phyloP scores from a whole-genome alignment of 805 yeast genomes.

The Suhomyces sp. region DNA sequence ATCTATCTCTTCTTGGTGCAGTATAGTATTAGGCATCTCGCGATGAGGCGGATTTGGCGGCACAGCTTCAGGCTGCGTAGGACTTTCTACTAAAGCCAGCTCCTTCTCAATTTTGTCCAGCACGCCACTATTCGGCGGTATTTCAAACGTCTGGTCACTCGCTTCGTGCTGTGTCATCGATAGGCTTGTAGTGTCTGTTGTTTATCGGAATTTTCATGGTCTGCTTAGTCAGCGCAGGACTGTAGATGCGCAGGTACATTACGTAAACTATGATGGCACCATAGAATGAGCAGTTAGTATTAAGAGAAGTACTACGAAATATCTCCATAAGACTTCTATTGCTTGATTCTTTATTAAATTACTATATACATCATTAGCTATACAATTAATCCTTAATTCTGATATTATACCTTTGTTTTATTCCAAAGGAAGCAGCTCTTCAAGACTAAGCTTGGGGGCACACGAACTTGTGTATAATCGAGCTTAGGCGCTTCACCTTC shows the following conservation, averaged over 20 bases:
- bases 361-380: neutral
- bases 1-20: neutral
- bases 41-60: neutral
- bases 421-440: neutral
- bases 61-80: neutral
- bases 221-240: neutral
- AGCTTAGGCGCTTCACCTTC: neutral
- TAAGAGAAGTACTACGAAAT: neutral
- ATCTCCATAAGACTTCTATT: neutral
- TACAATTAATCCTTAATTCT: too few relatives aligned
- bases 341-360: neutral
- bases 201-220: neutral
- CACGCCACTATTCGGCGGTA: neutral
- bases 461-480: slow-evolving; percentile 4
- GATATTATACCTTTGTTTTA: neutral
- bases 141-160: neutral
- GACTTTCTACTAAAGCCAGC: neutral
- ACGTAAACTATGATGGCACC: neutral
- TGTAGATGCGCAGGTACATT: neutral
- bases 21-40: neutral
- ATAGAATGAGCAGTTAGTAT: too few relatives aligned
- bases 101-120: neutral
- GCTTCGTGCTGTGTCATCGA: neutral
- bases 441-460: neutral
- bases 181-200: neutral